phyloP scores from a whole-genome alignment of 306 rosid genomes.

The Gillenia trifoliata region DNA sequence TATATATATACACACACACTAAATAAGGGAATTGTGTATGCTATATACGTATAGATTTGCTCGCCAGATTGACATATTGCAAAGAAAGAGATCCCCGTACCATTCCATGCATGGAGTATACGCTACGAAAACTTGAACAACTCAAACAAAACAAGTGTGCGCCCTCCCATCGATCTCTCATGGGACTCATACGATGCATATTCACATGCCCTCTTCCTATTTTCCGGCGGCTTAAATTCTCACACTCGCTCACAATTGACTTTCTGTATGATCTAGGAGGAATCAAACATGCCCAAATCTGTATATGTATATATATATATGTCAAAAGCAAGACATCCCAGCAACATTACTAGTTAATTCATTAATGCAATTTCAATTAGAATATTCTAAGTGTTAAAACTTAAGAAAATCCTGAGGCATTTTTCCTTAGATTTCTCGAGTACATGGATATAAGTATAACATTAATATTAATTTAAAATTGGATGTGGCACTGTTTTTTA shows the following conservation, averaged over 20 bases:
- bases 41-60: background rate
- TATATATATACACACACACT: no score
- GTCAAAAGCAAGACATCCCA: background rate
- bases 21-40: background rate
- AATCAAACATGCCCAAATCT: background rate
- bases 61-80: background rate
- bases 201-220: conserved; percentile 1
- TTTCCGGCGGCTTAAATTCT: background rate
- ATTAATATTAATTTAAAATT: no score
- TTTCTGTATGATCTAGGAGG: background rate
- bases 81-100: background rate
- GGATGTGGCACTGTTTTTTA: no score
- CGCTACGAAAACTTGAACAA: background rate
- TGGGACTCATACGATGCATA: background rate
- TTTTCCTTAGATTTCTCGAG: no score
- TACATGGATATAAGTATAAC: no score
- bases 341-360: no score
- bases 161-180: background rate
- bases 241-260: background rate
- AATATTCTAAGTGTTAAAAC: no score
- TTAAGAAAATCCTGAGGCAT: no score
- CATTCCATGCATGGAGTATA: background rate
- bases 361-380: no score
- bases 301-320: background rate
- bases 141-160: background rate